A percentile compares a stretch with the other conserved stretches of the same genome.
phyloP scores from a whole-genome alignment of 352 stramenopile species.

The Phytophthora litchii region DNA sequence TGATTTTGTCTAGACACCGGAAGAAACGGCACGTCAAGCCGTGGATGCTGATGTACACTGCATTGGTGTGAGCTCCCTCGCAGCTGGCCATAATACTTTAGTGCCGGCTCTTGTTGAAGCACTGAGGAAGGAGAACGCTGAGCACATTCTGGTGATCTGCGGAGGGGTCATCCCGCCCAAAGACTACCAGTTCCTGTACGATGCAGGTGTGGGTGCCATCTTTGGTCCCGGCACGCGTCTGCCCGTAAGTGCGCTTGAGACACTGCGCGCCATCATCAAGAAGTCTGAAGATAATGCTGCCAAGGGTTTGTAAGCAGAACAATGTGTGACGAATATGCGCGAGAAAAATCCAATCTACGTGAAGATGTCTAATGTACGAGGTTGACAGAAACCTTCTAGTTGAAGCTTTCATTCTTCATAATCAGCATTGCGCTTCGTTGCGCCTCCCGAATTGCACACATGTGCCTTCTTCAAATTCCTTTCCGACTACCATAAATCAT shows the following conservation, averaged over 20 bases:
- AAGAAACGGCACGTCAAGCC: slow-evolving; percentile 74
- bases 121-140: slow-evolving; percentile 90
- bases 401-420: slow-evolving; percentile 2
- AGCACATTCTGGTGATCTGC: slow-evolving; percentile 94
- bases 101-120: slow-evolving; percentile 93
- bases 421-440: slow-evolving; percentile 1
- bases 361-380: slow-evolving; percentile 10
- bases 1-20: slow-evolving; percentile 41
- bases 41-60: slow-evolving; percentile 97
- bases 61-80: slow-evolving; percentile 91
- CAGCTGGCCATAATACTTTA: slow-evolving; percentile 95
- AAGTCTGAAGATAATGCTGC: slow-evolving; percentile 53
- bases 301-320: slow-evolving; percentile 34
- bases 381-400: no score
- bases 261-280: slow-evolving; percentile 59
- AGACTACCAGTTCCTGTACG: slow-evolving; percentile 96
- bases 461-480: slow-evolving; percentile 19
- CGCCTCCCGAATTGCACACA: slow-evolving; percentile 1
- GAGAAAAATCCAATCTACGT: slow-evolving; percentile 12
- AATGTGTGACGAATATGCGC: neutral
- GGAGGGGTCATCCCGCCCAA: slow-evolving; percentile 96
- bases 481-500: slow-evolving; percentile 31
- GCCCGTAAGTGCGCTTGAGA: slow-evolving; percentile 73
- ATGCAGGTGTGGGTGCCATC: slow-evolving; percentile 91
- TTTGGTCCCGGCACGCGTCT: slow-evolving; percentile 96